Conservation (phyloP, 345 rosid genomes). For the Pistacia vera region DNA sequence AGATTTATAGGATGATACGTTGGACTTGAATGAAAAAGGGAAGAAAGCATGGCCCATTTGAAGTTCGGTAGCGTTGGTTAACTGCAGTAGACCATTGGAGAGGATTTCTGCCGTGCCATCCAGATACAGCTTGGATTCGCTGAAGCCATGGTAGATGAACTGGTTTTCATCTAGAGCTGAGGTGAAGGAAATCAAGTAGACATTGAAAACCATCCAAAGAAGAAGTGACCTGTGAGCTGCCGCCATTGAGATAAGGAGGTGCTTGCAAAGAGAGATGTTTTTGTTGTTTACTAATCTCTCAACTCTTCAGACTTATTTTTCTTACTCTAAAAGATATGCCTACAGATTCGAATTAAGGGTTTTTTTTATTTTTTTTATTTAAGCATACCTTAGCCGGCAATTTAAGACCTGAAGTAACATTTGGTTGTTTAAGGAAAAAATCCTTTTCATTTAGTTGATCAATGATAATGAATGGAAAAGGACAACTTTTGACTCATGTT, state of each 20-base stretch:
- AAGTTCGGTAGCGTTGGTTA: slow-evolving; percentile 44
- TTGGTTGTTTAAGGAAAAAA: no score
- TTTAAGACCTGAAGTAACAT: no score
- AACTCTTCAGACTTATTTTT: no score
- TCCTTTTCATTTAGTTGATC: no score
- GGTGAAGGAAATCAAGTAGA: slow-evolving; percentile 12
- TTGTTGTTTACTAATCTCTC: no score
- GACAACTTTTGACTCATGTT: no score
- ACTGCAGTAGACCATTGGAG: slow-evolving; percentile 56
- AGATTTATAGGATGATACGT: not conserved
- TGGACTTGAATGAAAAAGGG: not conserved
- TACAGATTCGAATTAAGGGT: no score
- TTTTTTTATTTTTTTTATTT: no score
- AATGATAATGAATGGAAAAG: no score
- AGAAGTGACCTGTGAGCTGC: not conserved
- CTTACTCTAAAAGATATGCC: no score
- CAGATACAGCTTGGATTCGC: not conserved
- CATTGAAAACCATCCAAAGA: not conserved
- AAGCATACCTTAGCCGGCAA: no score
- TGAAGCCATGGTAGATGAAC: slow-evolving; percentile 6
- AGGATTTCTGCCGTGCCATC: slow-evolving; percentile 3
- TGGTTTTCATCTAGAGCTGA: slow-evolving; percentile 1
- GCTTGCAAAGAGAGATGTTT: no score
- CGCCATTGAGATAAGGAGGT: not conserved
- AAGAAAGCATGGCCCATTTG: slow-evolving; percentile 21